Evolutionary conservation across 208 protist species (phyloP), one percentile per base, ranked within the genome.

Genomic region (Kentomonas sorsogonicus): DNA sequence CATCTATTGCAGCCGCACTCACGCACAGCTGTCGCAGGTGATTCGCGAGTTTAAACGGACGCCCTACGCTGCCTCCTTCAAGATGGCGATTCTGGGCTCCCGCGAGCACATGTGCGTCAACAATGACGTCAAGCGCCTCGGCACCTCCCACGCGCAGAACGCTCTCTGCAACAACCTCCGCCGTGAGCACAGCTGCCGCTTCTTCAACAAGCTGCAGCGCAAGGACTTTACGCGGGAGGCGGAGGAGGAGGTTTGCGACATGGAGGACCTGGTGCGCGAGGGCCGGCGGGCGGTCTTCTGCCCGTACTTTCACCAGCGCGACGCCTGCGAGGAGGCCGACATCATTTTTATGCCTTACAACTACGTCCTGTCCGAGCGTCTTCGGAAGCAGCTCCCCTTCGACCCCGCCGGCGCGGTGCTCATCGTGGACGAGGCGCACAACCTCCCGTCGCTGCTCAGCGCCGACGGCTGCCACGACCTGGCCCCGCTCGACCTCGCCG

Each of bases 311-410:
- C 78, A 85, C 15, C 75, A 95, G 36, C 81, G 94, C 22, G 91
- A 96, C 16, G 61, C 73, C 10, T 51, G 84, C 27, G 78, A 81
- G 25, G 71, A 66, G 4, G 88, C 97, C 4, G 89, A 99, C 53
- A 56, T 99, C n/a, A 74, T 99, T 3, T 96, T 99, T 56, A 77
- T 97, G 75, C 98, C 98, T 18, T 99, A 99, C 79, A 99, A 99
- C 80, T 99, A 99, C 68, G 50, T 99, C 0, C 76, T 99, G 33
- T 97, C 99, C 62, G 63, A 81, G 2, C 53, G 45, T 0, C 72
- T 98, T 27, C 79, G 94, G 18, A 87, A 87, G 61, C 85, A 84
- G 63, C 56, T 97, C n/a, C 75, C 80, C 1, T 85, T 97, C 59
- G 69, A 91, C 0, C 55, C 98, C 3, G 20, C 74, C 18, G 41